Percentiles rank a stretch among this genome's conserved stretches.
These are phyloP conservation scores for Globisporangium recalcitrans DNA, from an alignment of 352 stramenopile genomes.

Conservation along the genomic window DNA sequence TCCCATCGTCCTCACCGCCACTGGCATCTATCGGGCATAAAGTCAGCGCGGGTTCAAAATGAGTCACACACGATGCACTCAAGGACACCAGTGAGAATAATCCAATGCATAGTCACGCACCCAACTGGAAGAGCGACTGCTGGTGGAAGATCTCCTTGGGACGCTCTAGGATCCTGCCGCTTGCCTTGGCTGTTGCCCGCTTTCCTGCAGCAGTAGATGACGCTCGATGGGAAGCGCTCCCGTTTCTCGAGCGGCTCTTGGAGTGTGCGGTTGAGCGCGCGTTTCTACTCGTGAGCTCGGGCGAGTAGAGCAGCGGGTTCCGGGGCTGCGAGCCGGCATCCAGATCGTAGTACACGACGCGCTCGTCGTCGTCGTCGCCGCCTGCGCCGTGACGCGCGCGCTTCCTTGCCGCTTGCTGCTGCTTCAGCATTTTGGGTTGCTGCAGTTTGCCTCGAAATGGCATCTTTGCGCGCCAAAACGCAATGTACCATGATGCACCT, in stretches of 20 bases:
- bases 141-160: slow-evolving; percentile 43
- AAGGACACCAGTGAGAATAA: background rate
- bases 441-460: background rate
- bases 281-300: background rate
- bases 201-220: background rate
- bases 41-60: background rate
- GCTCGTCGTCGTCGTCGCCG: slow-evolving; percentile 32
- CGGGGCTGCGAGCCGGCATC: slow-evolving; percentile 26
- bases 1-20: slow-evolving; percentile 21
- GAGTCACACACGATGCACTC: background rate
- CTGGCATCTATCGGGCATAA: slow-evolving; percentile 8
- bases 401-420: background rate
- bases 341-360: slow-evolving; percentile 60
- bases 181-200: background rate
- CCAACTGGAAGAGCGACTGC: slow-evolving; percentile 32
- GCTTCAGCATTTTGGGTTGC: background rate
- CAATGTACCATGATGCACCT: background rate
- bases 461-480: background rate
- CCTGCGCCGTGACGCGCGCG: slow-evolving; percentile 7
- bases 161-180: slow-evolving; percentile 16
- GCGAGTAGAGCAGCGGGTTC: slow-evolving; percentile 20
- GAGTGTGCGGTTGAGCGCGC: background rate
- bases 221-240: background rate
- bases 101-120: slow-evolving; percentile 16
- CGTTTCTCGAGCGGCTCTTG: background rate